Evolutionary conservation across 495 filamentous ascomycete genomes (phyloP).

Genomic region (Amphirosellinia nigrospora): DNA sequence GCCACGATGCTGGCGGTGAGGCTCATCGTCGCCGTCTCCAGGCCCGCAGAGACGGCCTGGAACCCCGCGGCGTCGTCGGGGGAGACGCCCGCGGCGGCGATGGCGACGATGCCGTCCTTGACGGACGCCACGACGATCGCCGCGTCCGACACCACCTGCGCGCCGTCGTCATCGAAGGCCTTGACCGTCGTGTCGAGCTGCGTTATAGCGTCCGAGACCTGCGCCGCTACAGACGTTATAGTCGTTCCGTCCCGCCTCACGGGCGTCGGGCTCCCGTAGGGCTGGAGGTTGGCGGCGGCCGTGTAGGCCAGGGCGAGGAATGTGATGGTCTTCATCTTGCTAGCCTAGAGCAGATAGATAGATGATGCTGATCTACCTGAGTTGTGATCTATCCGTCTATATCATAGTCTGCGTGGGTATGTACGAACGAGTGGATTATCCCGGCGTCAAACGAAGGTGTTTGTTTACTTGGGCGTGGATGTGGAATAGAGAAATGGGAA

Average conservation of each 20-base stretch:
- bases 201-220: neutral
- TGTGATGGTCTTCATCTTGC: neutral
- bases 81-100: neutral
- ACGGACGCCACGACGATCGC: neutral
- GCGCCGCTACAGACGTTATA: constrained; percentile 1
- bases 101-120: neutral
- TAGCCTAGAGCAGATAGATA: neutral
- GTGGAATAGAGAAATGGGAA: neutral
- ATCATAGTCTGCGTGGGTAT: neutral
- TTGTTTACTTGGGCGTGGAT: neutral
- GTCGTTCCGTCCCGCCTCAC: neutral
- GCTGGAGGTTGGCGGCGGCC: neutral
- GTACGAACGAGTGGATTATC: constrained; percentile 1
- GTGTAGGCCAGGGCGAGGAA: neutral
- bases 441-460: neutral
- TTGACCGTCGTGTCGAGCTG: neutral
- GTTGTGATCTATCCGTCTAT: constrained; percentile 1
- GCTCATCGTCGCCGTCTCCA: neutral
- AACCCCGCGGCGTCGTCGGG: neutral
- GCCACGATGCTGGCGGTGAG: neutral
- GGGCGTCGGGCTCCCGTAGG: neutral
- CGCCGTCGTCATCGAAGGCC: neutral
- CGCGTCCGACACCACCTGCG: neutral
- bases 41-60: neutral
- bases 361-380: constrained; percentile 2